These are phyloP conservation scores for Trichosporon ovoides DNA, from an alignment of 1,284 basidiomycete genomes.

Conservation along the genomic window DNA sequence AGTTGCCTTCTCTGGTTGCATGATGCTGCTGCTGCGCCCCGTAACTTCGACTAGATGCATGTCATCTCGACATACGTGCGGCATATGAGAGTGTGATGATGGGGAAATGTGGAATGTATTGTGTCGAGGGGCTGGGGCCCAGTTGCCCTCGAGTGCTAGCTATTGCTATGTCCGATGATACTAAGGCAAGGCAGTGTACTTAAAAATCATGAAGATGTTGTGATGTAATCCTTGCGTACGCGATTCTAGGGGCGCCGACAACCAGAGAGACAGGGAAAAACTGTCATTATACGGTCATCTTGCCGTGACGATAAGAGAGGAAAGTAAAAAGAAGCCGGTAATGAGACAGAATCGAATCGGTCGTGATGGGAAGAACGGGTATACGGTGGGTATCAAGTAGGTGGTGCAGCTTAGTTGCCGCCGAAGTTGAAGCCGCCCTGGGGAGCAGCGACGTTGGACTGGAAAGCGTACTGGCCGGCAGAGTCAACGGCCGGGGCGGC, in stretches of 20 bases:
- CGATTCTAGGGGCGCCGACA: slow-evolving; percentile 5
- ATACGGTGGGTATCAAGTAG: neutral
- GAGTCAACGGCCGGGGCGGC: slow-evolving; percentile 78
- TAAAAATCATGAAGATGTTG: slow-evolving; percentile 1
- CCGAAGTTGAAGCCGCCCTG: slow-evolving; percentile 93
- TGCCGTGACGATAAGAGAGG: neutral
- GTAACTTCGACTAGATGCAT: neutral
- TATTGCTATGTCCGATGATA: slow-evolving; percentile 7
- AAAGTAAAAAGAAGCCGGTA: neutral
- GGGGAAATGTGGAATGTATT: neutral
- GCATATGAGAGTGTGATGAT: neutral
- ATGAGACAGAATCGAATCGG: neutral
- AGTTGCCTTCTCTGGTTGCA: too few species aligned
- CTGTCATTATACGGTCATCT: slow-evolving; percentile 1
- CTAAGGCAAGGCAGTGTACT: slow-evolving; percentile 2
- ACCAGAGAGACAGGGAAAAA: neutral
- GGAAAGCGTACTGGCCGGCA: slow-evolving; percentile 76
- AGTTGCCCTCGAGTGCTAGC: slow-evolving; percentile 7
- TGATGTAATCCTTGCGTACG: slow-evolving; percentile 1
- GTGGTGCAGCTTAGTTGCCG: slow-evolving; percentile 6
- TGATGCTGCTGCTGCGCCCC: neutral
- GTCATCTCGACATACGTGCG: slow-evolving; percentile 5
- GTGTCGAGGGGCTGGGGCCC: slow-evolving; percentile 1
- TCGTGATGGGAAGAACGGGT: neutral
- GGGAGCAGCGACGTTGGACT: slow-evolving; percentile 65